phyloP scores from a whole-genome alignment of 2,329 filamentous ascomycete genomes.

The Coniochaeta prunicola region DNA sequence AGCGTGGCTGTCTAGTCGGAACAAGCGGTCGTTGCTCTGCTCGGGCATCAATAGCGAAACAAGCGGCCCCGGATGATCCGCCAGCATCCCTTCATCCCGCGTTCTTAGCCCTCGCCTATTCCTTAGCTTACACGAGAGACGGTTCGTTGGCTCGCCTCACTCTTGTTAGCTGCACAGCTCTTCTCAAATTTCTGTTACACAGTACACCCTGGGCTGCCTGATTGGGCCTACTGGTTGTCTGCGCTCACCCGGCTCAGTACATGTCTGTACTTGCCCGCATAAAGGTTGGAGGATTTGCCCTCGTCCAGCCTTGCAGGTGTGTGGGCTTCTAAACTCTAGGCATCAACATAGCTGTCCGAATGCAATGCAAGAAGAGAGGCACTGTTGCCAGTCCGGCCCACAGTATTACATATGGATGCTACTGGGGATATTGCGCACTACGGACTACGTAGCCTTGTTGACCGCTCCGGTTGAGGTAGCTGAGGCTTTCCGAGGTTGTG shows the following conservation, averaged over 20 bases:
- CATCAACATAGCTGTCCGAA: neutral
- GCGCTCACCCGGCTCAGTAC: neutral
- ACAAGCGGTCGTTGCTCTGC: constrained; percentile 19
- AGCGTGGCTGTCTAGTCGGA: constrained; percentile 9
- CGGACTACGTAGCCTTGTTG: neutral
- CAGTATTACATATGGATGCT: too few species aligned
- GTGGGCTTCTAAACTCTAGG: neutral
- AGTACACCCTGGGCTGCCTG: neutral
- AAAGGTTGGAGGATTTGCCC: neutral
- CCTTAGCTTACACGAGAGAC: constrained; percentile 5
- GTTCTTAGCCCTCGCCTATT: constrained; percentile 9
- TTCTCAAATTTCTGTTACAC: neutral
- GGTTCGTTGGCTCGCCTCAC: constrained; percentile 3
- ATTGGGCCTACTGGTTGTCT: neutral
- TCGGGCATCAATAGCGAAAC: constrained; percentile 32
- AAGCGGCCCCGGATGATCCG: constrained; percentile 21
- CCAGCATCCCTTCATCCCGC: constrained; percentile 7
- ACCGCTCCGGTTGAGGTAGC: neutral
- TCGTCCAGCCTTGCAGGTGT: neutral
- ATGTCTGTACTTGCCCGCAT: neutral
- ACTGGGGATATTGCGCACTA: neutral
- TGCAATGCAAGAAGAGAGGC: neutral
- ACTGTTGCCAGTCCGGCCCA: neutral
- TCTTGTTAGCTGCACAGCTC: neutral
- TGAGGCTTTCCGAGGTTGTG: neutral